Base-by-base conservation (phyloP, 2,329 filamentous ascomycete species). In the Colletotrichum sp. region DNA sequence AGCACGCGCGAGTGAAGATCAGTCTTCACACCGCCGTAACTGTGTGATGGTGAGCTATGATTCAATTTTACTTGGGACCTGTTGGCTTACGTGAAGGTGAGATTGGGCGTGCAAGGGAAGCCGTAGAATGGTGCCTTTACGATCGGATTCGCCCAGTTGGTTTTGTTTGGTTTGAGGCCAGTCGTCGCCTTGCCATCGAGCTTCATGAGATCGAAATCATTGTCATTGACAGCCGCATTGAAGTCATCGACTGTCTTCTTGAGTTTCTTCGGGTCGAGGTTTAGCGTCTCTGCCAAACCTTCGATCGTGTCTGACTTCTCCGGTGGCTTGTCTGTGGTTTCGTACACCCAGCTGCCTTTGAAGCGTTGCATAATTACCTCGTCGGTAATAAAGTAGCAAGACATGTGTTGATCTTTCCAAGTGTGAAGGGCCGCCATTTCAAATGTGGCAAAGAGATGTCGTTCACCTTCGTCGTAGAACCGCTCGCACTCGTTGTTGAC, bases 361-460 rank as follows among this genome's bases (percentile, higher is more conserved):
- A 52, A 52, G n/a, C 44, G 44, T 21, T 52, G 44, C 44, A 52
- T 52, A 2, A 21, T 52, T 21, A 21, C n/a, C 1, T 52, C n/a
- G 6, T 52, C 44, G n/a, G 44, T 52, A 52, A 52, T 21, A 21
- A 52, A 52, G 10, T 52, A 21, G 44, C 44, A 52, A 52, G 10
- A 21, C 44, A 52, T 52, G 2, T 52, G 3, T 4, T 21, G 44
- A 3, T 21, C 6, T 52, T 52, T 21, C 44, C 44, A 52, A 1
- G 26, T 26, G 2, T 59, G 55, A 3, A n/a, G 16, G 7, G 26
- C 55, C 24, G 55, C 55, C 24, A 26, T 59, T 28, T 87, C 85
- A 76, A 86, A 87, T 2, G 85, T 86, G 7, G 85, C 84, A 75
- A 87, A 87, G 16, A 87, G 83, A 74, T 86, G 82, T 55, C 83